Percentiles rank a stretch among this genome's conserved stretches.
Evolutionary conservation across 768 basidiomycete species (phyloP).

Genomic region (Scleroderma citrinum): DNA sequence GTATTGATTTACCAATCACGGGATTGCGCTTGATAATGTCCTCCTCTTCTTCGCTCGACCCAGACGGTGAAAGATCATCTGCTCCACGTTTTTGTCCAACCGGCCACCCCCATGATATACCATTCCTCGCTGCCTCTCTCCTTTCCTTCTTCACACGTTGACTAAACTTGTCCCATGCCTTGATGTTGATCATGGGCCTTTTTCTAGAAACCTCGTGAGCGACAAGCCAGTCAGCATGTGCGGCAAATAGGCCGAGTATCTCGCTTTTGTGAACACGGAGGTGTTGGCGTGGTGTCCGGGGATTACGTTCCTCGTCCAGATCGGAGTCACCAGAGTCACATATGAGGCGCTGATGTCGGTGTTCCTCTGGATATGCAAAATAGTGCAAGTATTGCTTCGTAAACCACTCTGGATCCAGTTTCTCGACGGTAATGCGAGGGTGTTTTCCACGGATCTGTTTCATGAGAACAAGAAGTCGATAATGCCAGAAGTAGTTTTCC

Average conservation of each 20-base stretch:
- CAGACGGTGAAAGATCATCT: slow-evolving; percentile 3
- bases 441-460: slow-evolving; percentile 37
- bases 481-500: slow-evolving; percentile 47
- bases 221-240: slow-evolving; percentile 55
- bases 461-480: slow-evolving; percentile 43
- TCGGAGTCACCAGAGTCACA: slow-evolving; percentile 26
- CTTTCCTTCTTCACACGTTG: slow-evolving; percentile 25
- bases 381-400: not conserved
- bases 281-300: slow-evolving; percentile 33
- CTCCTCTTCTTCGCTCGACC: slow-evolving; percentile 1
- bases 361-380: slow-evolving; percentile 3
- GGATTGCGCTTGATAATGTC: slow-evolving; percentile 19
- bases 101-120: slow-evolving; percentile 18
- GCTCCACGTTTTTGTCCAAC: slow-evolving; percentile 8
- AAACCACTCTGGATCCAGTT: slow-evolving; percentile 1
- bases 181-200: slow-evolving; percentile 34
- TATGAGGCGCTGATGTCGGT: slow-evolving; percentile 27
- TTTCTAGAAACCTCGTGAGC: slow-evolving; percentile 36
- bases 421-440: slow-evolving; percentile 26
- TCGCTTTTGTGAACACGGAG: slow-evolving; percentile 47
- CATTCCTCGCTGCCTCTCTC: slow-evolving; percentile 23
- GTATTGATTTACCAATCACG: slow-evolving; percentile 22
- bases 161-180: slow-evolving; percentile 46
- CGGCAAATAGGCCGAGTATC: slow-evolving; percentile 44
- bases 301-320: slow-evolving; percentile 23